Evolutionary conservation across 129 eudicot species (phyloP).

Genomic region (Cynara cardunculus): DNA sequence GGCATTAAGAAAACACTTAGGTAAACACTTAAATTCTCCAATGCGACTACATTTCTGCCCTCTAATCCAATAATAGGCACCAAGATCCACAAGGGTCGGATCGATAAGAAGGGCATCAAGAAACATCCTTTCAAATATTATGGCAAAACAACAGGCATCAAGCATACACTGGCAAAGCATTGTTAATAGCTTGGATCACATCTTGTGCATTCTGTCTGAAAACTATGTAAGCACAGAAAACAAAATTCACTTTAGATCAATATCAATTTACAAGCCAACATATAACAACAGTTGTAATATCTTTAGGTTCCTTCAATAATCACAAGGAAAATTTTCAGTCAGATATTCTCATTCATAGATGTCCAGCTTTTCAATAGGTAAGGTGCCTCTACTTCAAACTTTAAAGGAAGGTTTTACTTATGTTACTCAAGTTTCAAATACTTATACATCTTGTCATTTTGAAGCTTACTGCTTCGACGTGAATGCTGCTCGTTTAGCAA

Average conservation of each 20-base stretch:
- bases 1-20: too few species aligned
- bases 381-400: background rate
- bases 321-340: slow-evolving; percentile 79
- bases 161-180: slow-evolving; percentile 93
- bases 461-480: slow-evolving; percentile 91
- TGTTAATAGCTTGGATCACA: slow-evolving; percentile 72
- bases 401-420: background rate
- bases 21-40: background rate
- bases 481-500: slow-evolving; percentile 99
- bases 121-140: slow-evolving; percentile 68
- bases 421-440: background rate
- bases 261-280: background rate
- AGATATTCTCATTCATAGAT: slow-evolving; percentile 92
- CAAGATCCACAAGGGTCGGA: slow-evolving; percentile 80
- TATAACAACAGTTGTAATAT: slow-evolving; percentile 5
- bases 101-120: slow-evolving; percentile 74
- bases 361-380: slow-evolving; percentile 99
- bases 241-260: background rate
- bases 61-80: slow-evolving; percentile 62
- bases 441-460: slow-evolving; percentile 14
- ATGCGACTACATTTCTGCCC: background rate
- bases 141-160: slow-evolving; percentile 80
- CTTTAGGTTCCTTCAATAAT: slow-evolving; percentile 77
- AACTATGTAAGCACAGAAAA: slow-evolving; percentile 56
- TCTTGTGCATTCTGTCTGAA: slow-evolving; percentile 63